Evolutionary conservation across 2,329 filamentous ascomycete species (phyloP).

Genomic region (Ascochyta lentis): DNA sequence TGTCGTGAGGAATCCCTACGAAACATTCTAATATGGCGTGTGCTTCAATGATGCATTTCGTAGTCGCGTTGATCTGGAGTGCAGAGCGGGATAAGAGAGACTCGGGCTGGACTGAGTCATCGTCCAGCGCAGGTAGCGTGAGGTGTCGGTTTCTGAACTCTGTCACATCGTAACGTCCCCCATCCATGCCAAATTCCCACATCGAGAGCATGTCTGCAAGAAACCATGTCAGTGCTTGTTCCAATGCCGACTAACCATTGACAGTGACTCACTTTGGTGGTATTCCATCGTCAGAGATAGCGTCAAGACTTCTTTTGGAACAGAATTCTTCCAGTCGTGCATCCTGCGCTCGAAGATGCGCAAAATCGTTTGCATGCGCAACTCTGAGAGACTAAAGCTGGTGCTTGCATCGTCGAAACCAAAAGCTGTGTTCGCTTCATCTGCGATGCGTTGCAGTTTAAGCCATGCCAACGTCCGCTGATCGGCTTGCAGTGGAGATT

Average conservation of each 20-base stretch:
- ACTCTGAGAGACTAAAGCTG: conserved; percentile 45
- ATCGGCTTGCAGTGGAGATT: conserved; percentile 41
- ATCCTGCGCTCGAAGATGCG: conserved; percentile 46
- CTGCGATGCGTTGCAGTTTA: conserved; percentile 45
- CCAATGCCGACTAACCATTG: not conserved
- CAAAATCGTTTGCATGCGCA: conserved; percentile 45
- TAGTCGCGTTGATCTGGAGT: conserved; percentile 46
- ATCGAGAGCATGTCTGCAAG: conserved; percentile 38
- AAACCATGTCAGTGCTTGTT: not conserved
- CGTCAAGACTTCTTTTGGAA: conserved; percentile 41
- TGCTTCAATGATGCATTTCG: conserved; percentile 42
- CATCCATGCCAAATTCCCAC: conserved; percentile 50
- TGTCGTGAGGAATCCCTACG: conserved; percentile 25
- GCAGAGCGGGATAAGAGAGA: conserved; percentile 41
- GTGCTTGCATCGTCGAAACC: conserved; percentile 49
- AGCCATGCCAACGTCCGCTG: conserved; percentile 40
- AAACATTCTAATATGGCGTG: conserved; percentile 44
- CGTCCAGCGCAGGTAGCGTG: conserved; percentile 43
- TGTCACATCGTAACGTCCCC: conserved; percentile 45
- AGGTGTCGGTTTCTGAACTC: conserved; percentile 44
- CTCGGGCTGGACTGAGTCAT: conserved; percentile 43
- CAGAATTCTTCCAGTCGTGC: conserved; percentile 44
- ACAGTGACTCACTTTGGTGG: conserved; percentile 26
- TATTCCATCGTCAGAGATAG: conserved; percentile 39
- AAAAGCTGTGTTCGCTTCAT: conserved; percentile 47